Evolutionary conservation across 2,329 filamentous ascomycete species (phyloP).

Genomic region (Penicillium sclerotiorum): DNA sequence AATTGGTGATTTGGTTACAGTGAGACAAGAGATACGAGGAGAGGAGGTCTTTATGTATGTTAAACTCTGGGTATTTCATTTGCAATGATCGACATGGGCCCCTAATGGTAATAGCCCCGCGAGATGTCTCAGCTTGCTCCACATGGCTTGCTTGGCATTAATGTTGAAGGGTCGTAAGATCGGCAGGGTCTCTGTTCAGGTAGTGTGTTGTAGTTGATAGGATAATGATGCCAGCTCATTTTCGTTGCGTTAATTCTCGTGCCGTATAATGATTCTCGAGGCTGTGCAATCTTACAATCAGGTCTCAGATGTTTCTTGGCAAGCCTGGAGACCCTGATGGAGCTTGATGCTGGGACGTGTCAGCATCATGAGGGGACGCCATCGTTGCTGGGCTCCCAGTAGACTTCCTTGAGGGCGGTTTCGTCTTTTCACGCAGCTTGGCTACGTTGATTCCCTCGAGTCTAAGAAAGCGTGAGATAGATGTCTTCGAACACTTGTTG

Average conservation of each 20-base stretch:
- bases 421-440: background rate
- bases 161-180: slow-evolving; percentile 7
- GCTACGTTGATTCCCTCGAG: background rate
- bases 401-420: too few species aligned
- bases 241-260: too few species aligned
- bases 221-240: too few species aligned
- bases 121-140: slow-evolving; percentile 26
- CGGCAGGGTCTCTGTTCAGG: slow-evolving; percentile 11
- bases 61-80: background rate
- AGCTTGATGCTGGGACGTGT: too few species aligned
- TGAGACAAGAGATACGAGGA: background rate
- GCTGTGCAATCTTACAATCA: too few species aligned
- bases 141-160: slow-evolving; percentile 21
- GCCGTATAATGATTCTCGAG: too few species aligned
- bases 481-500: background rate
- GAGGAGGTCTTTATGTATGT: background rate
- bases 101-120: background rate
- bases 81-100: background rate
- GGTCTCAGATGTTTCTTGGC: too few species aligned
- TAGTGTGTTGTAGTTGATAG: too few species aligned
- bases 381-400: too few species aligned
- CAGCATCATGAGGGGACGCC: too few species aligned
- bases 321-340: too few species aligned
- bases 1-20: background rate
- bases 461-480: background rate